Conservation (phyloP, 371 early-diverging fungal species). For the Nematocida homosporus region DNA sequence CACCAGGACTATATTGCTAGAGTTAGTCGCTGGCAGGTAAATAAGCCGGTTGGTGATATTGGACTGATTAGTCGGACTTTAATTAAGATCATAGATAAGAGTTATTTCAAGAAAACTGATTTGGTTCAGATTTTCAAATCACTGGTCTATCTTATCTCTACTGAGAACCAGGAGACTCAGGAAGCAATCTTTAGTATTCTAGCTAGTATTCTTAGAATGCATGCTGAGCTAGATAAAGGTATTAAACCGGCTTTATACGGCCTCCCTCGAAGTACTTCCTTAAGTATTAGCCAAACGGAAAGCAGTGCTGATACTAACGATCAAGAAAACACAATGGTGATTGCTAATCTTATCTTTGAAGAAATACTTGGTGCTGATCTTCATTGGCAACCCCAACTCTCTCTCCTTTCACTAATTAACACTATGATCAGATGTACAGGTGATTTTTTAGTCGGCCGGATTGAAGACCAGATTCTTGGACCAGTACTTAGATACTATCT, state of each 20-base stretch:
- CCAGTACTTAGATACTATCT: constrained; percentile 34
- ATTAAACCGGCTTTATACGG: constrained; percentile 16
- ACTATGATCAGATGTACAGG: constrained; percentile 27
- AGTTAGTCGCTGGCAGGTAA: neutral
- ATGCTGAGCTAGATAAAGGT: constrained; percentile 27
- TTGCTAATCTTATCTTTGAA: constrained; percentile 15
- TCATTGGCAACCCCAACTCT: neutral
- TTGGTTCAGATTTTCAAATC: constrained; percentile 1
- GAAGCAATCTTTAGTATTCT: constrained; percentile 25
- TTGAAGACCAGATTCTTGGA: constrained; percentile 26
- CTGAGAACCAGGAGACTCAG: neutral
- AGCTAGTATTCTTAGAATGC: constrained; percentile 6
- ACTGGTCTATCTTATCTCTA: constrained; percentile 29
- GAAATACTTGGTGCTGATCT: neutral
- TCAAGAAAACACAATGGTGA: constrained; percentile 35
- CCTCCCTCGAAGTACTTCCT: neutral
- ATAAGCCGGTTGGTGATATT: neutral
- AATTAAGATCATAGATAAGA: constrained; percentile 3
- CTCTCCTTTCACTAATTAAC: constrained; percentile 6
- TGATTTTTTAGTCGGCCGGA: constrained; percentile 24
- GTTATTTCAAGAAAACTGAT: constrained; percentile 27
- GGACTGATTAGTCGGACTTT: neutral
- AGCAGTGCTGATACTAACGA: neutral
- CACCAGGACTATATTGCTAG: constrained; percentile 18
- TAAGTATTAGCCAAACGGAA: neutral